phyloP scores from a whole-genome alignment of 208 protist species.

The Endotrypanum monterogeii region DNA sequence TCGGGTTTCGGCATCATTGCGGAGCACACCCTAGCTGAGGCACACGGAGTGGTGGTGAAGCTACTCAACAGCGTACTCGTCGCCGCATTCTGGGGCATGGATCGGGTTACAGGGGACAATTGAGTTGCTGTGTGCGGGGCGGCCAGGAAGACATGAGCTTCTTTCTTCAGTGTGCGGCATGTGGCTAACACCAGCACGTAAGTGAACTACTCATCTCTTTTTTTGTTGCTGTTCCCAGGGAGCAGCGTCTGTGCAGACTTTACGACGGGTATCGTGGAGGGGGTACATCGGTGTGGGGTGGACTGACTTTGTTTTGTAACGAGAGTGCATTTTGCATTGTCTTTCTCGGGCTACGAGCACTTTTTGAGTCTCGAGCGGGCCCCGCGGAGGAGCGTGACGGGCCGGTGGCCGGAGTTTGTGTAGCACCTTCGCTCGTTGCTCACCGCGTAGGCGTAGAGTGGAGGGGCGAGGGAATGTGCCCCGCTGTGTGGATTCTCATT shows the following conservation, averaged over 20 bases:
- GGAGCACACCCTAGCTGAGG: constrained; percentile 16
- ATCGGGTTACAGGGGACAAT: constrained; percentile 46
- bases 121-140: constrained; percentile 87
- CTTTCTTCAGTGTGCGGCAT: constrained; percentile 64
- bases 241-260: too few species aligned
- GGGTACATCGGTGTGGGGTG: too few species aligned
- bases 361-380: too few species aligned
- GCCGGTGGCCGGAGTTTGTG: not conserved
- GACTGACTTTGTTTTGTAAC: constrained; percentile 11
- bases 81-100: not conserved
- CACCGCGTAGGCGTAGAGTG: not conserved
- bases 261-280: too few species aligned
- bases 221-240: too few species aligned
- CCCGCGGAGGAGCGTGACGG: too few species aligned
- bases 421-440: not conserved
- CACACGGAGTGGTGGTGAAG: constrained; percentile 30
- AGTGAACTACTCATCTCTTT: constrained; percentile 56
- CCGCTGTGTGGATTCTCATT: too few species aligned
- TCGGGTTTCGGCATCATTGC: too few species aligned
- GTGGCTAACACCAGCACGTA: constrained; percentile 23
- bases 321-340: not conserved
- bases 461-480: not conserved
- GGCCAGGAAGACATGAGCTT: constrained; percentile 70
- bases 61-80: constrained; percentile 21
- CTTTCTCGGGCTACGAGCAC: constrained; percentile 22